phyloP scores from a whole-genome alignment of 352 stramenopile genomes.

The Phytophthora megakarya region DNA sequence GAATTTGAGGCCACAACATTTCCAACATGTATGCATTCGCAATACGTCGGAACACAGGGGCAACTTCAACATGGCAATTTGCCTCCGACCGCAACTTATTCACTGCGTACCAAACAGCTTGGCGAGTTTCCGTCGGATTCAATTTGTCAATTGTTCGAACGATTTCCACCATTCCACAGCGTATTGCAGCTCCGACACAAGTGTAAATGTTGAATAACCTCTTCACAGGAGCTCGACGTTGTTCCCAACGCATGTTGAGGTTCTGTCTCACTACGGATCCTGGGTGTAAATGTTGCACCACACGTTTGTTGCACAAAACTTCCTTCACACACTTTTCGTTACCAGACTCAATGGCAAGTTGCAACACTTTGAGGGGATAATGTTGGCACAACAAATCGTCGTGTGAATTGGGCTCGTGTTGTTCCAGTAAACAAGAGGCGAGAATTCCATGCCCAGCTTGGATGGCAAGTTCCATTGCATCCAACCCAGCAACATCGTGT shows the following conservation, averaged over 20 bases:
- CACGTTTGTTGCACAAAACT: conserved; percentile 17
- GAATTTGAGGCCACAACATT: conserved; percentile 11
- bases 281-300: conserved; percentile 9
- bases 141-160: conserved; percentile 8
- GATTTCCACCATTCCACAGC: conserved; percentile 4
- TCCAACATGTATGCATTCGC: conserved; percentile 2
- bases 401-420: neutral
- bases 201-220: conserved; percentile 23
- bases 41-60: neutral
- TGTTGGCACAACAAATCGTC: conserved; percentile 16
- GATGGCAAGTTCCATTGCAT: conserved; percentile 21
- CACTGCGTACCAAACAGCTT: conserved; percentile 24
- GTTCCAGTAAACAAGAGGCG: conserved; percentile 11
- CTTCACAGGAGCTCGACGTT: conserved; percentile 6
- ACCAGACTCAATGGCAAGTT: conserved; percentile 19
- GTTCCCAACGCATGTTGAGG: conserved; percentile 11
- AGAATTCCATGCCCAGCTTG: conserved; percentile 15
- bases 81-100: conserved; percentile 2
- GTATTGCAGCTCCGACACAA: conserved; percentile 15
- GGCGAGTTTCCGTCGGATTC: conserved; percentile 13
- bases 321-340: conserved; percentile 7
- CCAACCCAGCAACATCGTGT: conserved; percentile 1
- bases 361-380: conserved; percentile 19
- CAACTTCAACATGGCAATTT: no score
- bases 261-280: conserved; percentile 4